phyloP scores from a whole-genome alignment of 148 eudicot genomes.

The Vaccinium myrtillus region DNA sequence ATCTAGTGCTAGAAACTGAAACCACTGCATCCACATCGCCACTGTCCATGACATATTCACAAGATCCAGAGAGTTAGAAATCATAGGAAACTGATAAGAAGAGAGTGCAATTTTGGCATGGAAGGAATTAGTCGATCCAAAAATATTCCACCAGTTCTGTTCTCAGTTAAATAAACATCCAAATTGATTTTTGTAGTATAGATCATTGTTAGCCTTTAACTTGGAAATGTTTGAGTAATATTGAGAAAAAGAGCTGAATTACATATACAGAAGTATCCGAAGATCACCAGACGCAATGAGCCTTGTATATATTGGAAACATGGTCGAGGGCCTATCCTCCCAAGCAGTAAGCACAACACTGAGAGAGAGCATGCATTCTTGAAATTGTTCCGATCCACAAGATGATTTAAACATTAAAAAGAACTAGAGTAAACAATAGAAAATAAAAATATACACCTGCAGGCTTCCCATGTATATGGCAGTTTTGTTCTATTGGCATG shows the following conservation, averaged over 20 bases:
- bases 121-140: background rate
- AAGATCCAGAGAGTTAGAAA: background rate
- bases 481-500: slow-evolving; percentile 31
- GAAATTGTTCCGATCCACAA: background rate
- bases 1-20: slow-evolving; percentile 32
- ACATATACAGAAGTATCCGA: slow-evolving; percentile 1
- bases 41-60: slow-evolving; percentile 18
- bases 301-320: slow-evolving; percentile 34
- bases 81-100: background rate
- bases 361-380: slow-evolving; percentile 7
- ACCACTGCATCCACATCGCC: slow-evolving; percentile 33
- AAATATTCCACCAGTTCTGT: background rate
- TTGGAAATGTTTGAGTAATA: background rate
- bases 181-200: background rate
- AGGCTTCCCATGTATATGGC: slow-evolving; percentile 28
- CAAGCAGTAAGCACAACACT: slow-evolving; percentile 25
- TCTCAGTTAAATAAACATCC: background rate
- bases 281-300: slow-evolving; percentile 7
- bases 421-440: background rate
- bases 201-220: background rate
- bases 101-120: background rate
- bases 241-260: background rate
- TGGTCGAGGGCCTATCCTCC: slow-evolving; percentile 38
- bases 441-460: slow-evolving; percentile 13
- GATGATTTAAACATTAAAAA: background rate